A percentile compares a stretch with the other conserved stretches of the same genome.
Evolutionary conservation across 2,329 filamentous ascomycete genomes (phyloP).

Genomic region (Botrytis byssoidea): DNA sequence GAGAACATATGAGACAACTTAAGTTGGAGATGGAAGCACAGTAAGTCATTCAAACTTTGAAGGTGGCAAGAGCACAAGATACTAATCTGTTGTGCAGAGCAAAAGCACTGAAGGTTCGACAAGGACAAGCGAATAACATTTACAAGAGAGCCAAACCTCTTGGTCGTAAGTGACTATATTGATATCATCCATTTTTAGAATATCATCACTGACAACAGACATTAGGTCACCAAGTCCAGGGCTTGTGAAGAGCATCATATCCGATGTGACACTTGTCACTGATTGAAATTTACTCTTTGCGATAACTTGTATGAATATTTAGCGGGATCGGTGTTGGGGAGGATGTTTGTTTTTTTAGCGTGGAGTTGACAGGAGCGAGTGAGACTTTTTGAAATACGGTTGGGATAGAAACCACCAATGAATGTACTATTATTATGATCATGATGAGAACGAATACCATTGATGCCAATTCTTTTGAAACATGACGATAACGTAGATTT

Average conservation of each 20-base stretch:
- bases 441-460: background rate
- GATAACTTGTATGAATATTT: background rate
- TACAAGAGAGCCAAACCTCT: conserved; percentile 20
- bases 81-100: conserved; percentile 12
- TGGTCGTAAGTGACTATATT: conserved; percentile 18
- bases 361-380: background rate
- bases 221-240: conserved; percentile 9
- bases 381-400: background rate
- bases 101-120: conserved; percentile 9
- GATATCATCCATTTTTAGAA: no score
- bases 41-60: background rate
- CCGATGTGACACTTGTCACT: background rate
- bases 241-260: background rate
- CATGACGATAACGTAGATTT: background rate
- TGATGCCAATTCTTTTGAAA: background rate
- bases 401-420: background rate
- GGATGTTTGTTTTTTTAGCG: background rate
- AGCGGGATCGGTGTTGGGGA: background rate
- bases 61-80: background rate
- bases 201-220: background rate
- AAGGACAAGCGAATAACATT: conserved; percentile 16
- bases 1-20: conserved; percentile 14
- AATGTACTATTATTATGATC: background rate
- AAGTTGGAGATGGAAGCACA: conserved; percentile 14
- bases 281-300: background rate